Base-by-base conservation (phyloP, 1,139 yeast genomes). In the Candida frijolesensis region DNA sequence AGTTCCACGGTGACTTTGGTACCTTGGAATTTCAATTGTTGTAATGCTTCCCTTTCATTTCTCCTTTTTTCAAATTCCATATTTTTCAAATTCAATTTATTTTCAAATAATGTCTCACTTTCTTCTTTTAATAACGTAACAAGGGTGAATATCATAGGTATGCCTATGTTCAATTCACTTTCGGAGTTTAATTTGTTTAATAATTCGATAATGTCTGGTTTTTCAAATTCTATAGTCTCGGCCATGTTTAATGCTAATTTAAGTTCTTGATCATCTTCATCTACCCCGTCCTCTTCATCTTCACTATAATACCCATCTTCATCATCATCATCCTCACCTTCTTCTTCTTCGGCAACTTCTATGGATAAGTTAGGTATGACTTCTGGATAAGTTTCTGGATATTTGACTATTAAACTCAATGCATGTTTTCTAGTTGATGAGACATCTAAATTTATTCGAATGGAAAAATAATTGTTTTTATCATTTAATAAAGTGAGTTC, bases 61-160 rank as follows among this genome's bases (percentile, higher is more conserved):
- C 87, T 67, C 56, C 78, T 79, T 47, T 74, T 71, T 53, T 88
- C 91, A 58, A 86, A 79, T 55, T 71, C 71, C 49, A 76, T 76
- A 59, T 89, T 92, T 44, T 76, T 78, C 11, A 59, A 61, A n/a
- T 74, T 72, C 42, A 89, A 71, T 58, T 86, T 85, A 10, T 72
- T 68, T 25, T 75, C 79, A 60, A 89, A 88, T 55, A 82, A 62
- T 27, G 68, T 69, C 61, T 94, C 98, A 3, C 89, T 92, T 52
- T 80, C 80, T 48, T 92, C 98, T 63, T 92, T 92, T 49, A 91
- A 74, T 14, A 83, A 74, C 1, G 95, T 84, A 0, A 88, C 82
- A 46, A 94, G 66, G 0, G 96, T 83, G 69, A 91, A 94, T 5
- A 92, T 79, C 59, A 92, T 85, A 14, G 97, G 96, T 78, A 92